phyloP scores from a whole-genome alignment of 106 monocot genomes.

The Amphibolis antarctica region DNA sequence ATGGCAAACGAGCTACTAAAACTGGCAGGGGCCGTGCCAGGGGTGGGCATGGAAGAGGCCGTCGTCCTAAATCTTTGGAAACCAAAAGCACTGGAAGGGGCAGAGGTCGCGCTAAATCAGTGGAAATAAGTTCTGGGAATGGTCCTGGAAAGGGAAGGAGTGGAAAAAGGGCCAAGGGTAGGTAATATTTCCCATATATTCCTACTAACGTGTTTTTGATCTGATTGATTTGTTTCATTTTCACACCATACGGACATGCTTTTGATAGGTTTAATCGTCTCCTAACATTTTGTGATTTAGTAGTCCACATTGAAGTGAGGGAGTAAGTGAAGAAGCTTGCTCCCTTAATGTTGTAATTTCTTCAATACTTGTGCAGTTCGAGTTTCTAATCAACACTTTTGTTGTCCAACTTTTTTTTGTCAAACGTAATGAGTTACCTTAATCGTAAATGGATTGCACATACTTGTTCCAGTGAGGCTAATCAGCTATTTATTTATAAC shows the following conservation, averaged over 20 bases:
- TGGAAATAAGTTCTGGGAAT: conserved; percentile 17
- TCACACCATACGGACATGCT: not conserved
- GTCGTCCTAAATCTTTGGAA: conserved; percentile 14
- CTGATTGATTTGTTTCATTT: not conserved
- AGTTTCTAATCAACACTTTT: no score
- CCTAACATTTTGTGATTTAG: not conserved
- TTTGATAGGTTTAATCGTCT: not conserved
- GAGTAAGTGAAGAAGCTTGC: not conserved
- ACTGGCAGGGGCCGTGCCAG: conserved; percentile 28
- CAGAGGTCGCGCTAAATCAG: conserved; percentile 9
- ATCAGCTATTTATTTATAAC: no score
- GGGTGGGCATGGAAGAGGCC: conserved; percentile 5
- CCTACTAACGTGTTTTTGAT: not conserved
- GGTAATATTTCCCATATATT: not conserved
- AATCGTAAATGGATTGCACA: no score
- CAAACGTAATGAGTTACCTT: no score
- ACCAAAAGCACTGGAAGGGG: conserved; percentile 5
- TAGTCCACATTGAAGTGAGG: not conserved
- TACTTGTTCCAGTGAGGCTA: no score
- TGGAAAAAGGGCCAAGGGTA: conserved; percentile 9
- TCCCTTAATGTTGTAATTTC: not conserved
- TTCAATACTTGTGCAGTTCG: no score
- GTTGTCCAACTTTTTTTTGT: no score
- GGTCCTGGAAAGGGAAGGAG: not conserved
- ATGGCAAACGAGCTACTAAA: conserved; percentile 29